phyloP scores from a whole-genome alignment of 805 yeast genomes.

The Pichia pseudocactophila region DNA sequence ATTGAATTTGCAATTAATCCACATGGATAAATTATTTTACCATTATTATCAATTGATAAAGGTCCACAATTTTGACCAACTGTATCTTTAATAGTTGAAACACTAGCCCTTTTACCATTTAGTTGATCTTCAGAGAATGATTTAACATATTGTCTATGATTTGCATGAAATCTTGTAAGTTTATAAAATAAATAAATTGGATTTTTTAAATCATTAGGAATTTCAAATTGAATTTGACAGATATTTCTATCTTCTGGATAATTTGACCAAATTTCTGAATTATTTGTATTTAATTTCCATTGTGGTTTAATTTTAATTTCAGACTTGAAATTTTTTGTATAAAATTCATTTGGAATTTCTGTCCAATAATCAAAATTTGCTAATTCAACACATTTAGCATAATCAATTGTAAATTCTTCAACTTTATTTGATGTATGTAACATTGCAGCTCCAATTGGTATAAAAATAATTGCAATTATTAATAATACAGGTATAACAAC shows the following conservation, averaged over 20 bases:
- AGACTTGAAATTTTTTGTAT: slow-evolving; percentile 49
- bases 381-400: slow-evolving; percentile 52
- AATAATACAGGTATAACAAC: slow-evolving; percentile 82
- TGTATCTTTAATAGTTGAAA: slow-evolving; percentile 42
- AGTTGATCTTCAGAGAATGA: slow-evolving; percentile 76
- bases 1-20: slow-evolving; percentile 76
- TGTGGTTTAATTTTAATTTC: slow-evolving; percentile 36
- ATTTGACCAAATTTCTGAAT: slow-evolving; percentile 31
- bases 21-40: slow-evolving; percentile 64
- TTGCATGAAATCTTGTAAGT: slow-evolving; percentile 81
- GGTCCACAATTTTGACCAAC: slow-evolving; percentile 57
- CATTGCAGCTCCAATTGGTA: slow-evolving; percentile 87
- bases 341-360: slow-evolving; percentile 53
- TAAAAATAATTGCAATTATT: slow-evolving; percentile 66
- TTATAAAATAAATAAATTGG: slow-evolving; percentile 76
- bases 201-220: slow-evolving; percentile 64
- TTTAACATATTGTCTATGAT: slow-evolving; percentile 89
- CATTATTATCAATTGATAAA: slow-evolving; percentile 37
- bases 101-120: slow-evolving; percentile 60
- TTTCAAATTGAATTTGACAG: slow-evolving; percentile 65
- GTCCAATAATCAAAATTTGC: slow-evolving; percentile 39
- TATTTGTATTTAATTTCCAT: slow-evolving; percentile 51
- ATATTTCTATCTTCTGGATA: slow-evolving; percentile 39
- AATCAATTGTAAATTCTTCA: slow-evolving; percentile 69
- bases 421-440: slow-evolving; percentile 66